Base-by-base conservation (phyloP, 306 rosid species). In the Neltuma alba region DNA sequence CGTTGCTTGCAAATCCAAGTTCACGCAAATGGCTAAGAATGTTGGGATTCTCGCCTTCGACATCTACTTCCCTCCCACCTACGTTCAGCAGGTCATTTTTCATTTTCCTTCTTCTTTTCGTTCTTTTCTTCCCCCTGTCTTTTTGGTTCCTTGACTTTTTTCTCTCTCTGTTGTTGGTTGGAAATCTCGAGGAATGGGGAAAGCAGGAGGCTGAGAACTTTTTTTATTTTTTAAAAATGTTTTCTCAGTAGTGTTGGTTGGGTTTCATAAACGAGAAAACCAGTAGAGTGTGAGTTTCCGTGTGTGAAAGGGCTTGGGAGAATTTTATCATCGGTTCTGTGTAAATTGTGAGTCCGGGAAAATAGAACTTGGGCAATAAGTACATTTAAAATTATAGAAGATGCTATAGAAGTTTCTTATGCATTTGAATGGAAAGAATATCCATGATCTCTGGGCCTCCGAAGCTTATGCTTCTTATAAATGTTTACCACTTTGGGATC, bases 11-110 rank as follows among this genome's bases (percentile, higher is more conserved):
- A 58, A 68, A 55, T 73, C 31, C 12, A 37, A 45, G 38, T 1
- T 2, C 41, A 3, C 70, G 40, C 40, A 83, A 84, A 95, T 95
- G 99, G 96, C 91, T 28, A 88, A 90, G 79, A 89, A 91, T 79
- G 99, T 91, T 14, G 99, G 99, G 23, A 90, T 95, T 84, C 94
- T 95, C 89, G 99, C 98, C 72, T 40, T 90, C 66, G 98, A 95
- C 76, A 91, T 95, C 88, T 92, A 92, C 85, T 95, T 95, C 86
- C 99, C 99, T 79, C 93, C 96, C 14, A 77, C 87, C 31, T 93
- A 86, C 78, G 84, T 93, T 82, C 93, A 88, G 58, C 99, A 96
- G 98, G 99, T 94, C 52, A 81, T 54, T 75, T 72, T 73, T 82
- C 16, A 45, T 20, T 16, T 62, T 73, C 48, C 1, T 37, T 40